These are phyloP conservation scores for Pueraria montana DNA, from an alignment of 306 rosid genomes.

Conservation along the genomic window DNA sequence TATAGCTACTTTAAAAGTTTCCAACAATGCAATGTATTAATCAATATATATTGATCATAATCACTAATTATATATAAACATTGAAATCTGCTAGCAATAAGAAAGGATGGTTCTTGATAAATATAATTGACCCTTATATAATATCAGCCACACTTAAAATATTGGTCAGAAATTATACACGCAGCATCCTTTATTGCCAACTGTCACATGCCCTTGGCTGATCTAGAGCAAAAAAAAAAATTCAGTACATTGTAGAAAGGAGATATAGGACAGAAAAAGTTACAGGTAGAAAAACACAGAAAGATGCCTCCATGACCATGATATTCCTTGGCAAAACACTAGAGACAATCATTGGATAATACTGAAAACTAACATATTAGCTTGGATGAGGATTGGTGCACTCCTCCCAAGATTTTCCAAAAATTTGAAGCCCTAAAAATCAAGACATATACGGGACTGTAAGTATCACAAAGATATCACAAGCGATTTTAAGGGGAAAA, in stretches of 20 bases:
- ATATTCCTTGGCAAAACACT: conserved; percentile 46
- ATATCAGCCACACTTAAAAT: conserved; percentile 51
- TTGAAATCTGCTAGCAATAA: conserved; percentile 26
- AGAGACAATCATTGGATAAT: conserved; percentile 31
- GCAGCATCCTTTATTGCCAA: conserved; percentile 52
- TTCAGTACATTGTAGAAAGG: conserved; percentile 43
- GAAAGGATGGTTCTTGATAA: conserved; percentile 26
- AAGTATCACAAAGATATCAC: background rate
- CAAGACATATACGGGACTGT: background rate
- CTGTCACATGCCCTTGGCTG: conserved; percentile 51
- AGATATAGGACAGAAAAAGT: conserved; percentile 53
- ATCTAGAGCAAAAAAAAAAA: conserved; percentile 24
- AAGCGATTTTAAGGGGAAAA: background rate
- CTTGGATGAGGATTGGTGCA: conserved; percentile 51
- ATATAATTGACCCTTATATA: conserved; percentile 35
- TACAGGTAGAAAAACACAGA: conserved; percentile 36
- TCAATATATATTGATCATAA: conserved; percentile 20
- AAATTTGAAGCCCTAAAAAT: conserved; percentile 59
- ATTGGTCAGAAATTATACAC: conserved; percentile 56
- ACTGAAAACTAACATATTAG: conserved; percentile 34
- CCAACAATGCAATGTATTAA: conserved; percentile 34
- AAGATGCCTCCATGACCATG: conserved; percentile 45
- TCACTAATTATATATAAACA: conserved; percentile 18
- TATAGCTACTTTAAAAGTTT: conserved; percentile 19
- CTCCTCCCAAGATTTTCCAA: conserved; percentile 65